A percentile compares a stretch with the other conserved stretches of the same genome.
Conservation (phyloP, 2,329 filamentous ascomycete genomes). For the Ascochyta pisi region DNA sequence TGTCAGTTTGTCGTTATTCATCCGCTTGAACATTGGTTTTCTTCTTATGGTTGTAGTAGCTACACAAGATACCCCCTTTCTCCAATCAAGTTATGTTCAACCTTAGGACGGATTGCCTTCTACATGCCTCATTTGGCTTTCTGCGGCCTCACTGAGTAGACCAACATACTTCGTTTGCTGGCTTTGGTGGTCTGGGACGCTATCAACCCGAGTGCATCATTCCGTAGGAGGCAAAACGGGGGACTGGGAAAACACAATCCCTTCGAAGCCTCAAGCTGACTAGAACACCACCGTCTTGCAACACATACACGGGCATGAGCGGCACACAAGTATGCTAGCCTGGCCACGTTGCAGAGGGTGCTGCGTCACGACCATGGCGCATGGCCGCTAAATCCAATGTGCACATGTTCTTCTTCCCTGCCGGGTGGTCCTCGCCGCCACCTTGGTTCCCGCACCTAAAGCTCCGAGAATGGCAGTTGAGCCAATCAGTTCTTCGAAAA, state of each 20-base stretch:
- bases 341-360: not conserved
- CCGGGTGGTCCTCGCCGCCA: not conserved
- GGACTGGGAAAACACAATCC: not conserved
- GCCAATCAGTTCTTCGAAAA: not conserved
- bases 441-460: not conserved
- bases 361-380: not conserved
- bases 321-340: not conserved
- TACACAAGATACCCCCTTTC: constrained; percentile 42
- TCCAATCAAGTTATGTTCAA: constrained; percentile 25
- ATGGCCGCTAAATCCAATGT: not conserved
- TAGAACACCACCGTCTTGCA: not conserved
- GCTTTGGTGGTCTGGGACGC: not conserved
- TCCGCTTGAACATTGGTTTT: constrained; percentile 11
- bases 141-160: not conserved
- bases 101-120: not conserved
- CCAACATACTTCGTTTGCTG: too few species aligned
- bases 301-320: not conserved
- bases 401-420: not conserved
- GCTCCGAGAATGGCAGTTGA: not conserved
- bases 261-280: not conserved
- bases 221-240: not conserved
- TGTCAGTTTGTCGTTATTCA: not conserved
- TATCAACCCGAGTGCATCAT: too few species aligned
- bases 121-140: not conserved
- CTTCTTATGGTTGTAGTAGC: constrained; percentile 24